Evolutionary conservation across 192 early-diverging fungal genomes (phyloP), one percentile per base, ranked within the genome.

Genomic region (Podila clonocystis): DNA sequence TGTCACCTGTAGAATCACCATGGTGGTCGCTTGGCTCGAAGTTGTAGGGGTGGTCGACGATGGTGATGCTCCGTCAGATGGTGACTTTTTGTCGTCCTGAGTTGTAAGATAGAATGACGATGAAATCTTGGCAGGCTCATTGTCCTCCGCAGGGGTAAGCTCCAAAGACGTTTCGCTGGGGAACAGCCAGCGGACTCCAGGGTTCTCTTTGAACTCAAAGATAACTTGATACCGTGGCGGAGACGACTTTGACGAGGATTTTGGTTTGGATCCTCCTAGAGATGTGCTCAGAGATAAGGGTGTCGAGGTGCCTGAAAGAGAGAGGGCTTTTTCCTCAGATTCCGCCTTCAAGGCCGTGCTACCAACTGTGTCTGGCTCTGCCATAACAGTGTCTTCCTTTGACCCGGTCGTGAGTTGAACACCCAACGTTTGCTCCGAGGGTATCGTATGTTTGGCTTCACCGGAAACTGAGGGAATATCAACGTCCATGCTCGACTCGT

Each of bases 201-300:
- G 71, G n/a, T 67, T 72, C 28, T 80, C 77, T 13, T 66, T 80
- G 57, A 80, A 80, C 31, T 80, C 77, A 28, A 80, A 80, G 31
- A 57, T 62, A 5, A 80, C 49, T 38, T 80, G 77, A 9, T 80
- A 30, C 24, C 48, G 66, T n/a, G 77, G 77, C 26, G 66, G 31
- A 8, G 68, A 31, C 9, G 58, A 22, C 45, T 61, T 63, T 26
- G 74, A 4, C 22, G 49, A 2, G 2, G 29, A 9, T 30, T 67
- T 70, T 48, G 15, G 30, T 58, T 65, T 62, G 4, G 64, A 2
- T 1, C 28, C 55, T 57, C 20, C 20, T 26, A 64, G 55, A 34
- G 63, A 50, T 41, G 65, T 11, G 33, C 58, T 30, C 22, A 63
- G 24, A 50, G 68, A 33, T 2, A 15, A 13, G n/a, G 63, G 17